Base-by-base conservation (phyloP, 2,329 filamentous ascomycete species). In the Aspergillaceae sp. region DNA sequence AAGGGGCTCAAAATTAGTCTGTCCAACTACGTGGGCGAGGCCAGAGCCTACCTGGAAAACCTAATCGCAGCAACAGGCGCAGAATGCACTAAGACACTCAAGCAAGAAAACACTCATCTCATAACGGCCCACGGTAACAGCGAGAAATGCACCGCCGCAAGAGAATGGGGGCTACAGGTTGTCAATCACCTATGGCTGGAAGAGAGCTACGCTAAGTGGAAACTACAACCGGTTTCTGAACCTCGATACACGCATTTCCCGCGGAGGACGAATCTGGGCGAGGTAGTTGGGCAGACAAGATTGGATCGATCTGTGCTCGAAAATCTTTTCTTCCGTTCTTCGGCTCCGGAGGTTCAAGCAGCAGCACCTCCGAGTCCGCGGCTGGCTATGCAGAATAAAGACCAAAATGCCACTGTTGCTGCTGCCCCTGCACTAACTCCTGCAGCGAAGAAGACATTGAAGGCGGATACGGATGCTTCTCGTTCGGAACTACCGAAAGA, bases 111-210 rank as follows among this genome's bases (percentile, higher is more conserved):
- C 64, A 97, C 90, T 0, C 92, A 98, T 68, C 78, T 98, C 1
- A 84, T 98, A 58, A 95, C 91, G 0, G 92, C 92, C 4, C 86
- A 94, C 56, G 82, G 84, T 48, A 81, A 82, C 47, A 94, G 91
- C 60, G 92, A 97, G 62, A 98, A 98, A 67, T 96, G 87, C 64
- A 83, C 85, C 34, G 92, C 92, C 1, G 92, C 92, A 0, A 79
- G 81, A 50, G 92, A 97, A 68, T 98, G 92, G 92, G 84, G 85
- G 44, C 83, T 97, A 45, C 74, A 88, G 47, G 84, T 95, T 57
- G 74, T 95, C 57, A 98, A 97, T 64, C 92, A 98, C 63, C 75
- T 98, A 1, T 98, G 92, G 92, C 77, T 98, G 40, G 92, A 98
- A 66, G 92, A 98, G 61, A 94, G 89, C 66, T 98, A 97, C 61